Percentiles rank a stretch among this genome's conserved stretches.
phyloP scores from a whole-genome alignment of 192 early-diverging fungal species.

The Backusella macrospora region DNA sequence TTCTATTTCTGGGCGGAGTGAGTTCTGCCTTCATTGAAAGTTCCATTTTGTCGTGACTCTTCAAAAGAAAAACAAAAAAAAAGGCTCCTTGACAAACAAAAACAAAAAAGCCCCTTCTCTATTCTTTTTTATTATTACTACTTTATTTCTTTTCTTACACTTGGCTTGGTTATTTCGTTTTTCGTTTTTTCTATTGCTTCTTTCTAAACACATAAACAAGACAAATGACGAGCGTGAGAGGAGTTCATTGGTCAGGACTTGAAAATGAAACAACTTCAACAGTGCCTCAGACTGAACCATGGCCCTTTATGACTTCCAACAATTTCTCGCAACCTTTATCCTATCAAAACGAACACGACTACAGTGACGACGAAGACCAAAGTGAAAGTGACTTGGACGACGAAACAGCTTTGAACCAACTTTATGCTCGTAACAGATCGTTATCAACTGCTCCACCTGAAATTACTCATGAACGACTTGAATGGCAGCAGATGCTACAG shows the following conservation, averaged over 20 bases:
- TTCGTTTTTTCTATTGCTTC: not conserved
- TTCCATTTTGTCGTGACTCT: not conserved
- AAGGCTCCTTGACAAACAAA: not conserved
- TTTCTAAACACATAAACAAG: not conserved
- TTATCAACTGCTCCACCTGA: conserved; percentile 36
- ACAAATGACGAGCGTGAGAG: conserved; percentile 7
- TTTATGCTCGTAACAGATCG: conserved; percentile 26
- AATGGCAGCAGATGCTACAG: conserved; percentile 87
- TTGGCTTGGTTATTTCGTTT: not conserved
- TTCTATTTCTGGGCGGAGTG: not conserved
- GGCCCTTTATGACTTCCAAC: conserved; percentile 11
- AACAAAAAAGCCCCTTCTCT: not conserved
- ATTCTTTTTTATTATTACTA: not conserved
- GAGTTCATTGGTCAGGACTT: conserved; percentile 25
- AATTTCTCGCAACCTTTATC: not conserved
- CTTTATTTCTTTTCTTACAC: conserved; percentile 15
- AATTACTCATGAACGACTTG: conserved; percentile 67
- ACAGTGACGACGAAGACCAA: conserved; percentile 30
- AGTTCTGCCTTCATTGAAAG: not conserved
- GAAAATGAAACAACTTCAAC: conserved; percentile 18
- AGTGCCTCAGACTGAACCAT: not conserved
- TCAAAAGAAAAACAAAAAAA: not conserved
- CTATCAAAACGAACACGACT: conserved; percentile 15
- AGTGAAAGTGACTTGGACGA: conserved; percentile 19
- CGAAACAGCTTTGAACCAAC: conserved; percentile 29